Percentiles rank a stretch among this genome's conserved stretches.
Conservation (phyloP, 768 basidiomycete genomes). For the Trametes villosa region DNA sequence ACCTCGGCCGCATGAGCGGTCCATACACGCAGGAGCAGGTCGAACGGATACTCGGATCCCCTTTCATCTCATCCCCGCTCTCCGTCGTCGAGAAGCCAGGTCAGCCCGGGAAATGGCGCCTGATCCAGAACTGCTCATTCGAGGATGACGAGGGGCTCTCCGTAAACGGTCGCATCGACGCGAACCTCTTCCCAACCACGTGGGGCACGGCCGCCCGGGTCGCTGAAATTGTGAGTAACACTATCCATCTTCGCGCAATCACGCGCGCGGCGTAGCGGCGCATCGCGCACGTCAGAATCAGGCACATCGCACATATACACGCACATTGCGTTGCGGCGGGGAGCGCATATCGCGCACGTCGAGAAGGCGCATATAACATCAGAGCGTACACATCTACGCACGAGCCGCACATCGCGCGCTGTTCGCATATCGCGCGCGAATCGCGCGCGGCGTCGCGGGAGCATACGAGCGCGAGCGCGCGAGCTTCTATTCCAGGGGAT, state of each 20-base stretch:
- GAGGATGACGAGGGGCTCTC: background rate
- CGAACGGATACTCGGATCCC: background rate
- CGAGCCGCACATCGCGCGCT: too few species aligned
- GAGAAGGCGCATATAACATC: too few species aligned
- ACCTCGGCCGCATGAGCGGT: constrained; percentile 5
- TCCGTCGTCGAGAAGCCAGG: constrained; percentile 1
- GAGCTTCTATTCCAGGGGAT: too few species aligned
- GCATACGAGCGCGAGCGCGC: too few species aligned
- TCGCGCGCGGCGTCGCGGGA: too few species aligned
- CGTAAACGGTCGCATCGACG: constrained; percentile 4
- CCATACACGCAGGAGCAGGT: background rate
- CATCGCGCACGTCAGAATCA: too few species aligned
- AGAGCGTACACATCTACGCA: too few species aligned
- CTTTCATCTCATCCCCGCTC: constrained; percentile 6
- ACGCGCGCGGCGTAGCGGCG: too few species aligned
- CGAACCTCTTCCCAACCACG: background rate
- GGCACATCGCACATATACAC: too few species aligned
- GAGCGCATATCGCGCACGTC: too few species aligned
- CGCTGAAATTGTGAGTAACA: background rate
- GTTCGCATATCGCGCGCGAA: too few species aligned
- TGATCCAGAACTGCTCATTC: constrained; percentile 10
- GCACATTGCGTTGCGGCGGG: too few species aligned
- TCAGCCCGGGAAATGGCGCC: background rate
- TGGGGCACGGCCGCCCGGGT: constrained; percentile 4
- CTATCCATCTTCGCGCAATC: background rate